A percentile compares a stretch with the other conserved stretches of the same genome.
Conservation (phyloP, 768 basidiomycete genomes). For the Russula sp. region DNA sequence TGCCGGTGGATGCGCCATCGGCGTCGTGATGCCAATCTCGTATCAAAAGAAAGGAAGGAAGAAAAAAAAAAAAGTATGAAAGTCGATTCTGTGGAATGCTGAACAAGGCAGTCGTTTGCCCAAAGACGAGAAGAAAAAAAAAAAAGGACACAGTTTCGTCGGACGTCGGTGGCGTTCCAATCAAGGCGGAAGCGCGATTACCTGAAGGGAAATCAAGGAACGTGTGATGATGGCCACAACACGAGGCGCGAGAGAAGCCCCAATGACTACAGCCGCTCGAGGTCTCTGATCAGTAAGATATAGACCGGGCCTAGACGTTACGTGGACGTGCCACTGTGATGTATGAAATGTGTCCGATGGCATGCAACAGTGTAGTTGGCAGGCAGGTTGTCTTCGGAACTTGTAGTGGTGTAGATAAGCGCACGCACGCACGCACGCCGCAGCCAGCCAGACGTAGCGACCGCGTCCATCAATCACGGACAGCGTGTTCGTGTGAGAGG, state of each 20-base stretch:
- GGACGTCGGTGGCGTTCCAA: constrained; percentile 7
- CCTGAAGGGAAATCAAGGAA: constrained; percentile 18
- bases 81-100: not conserved
- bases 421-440: too few relatives aligned
- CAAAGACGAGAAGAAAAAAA: constrained; percentile 5
- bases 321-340: constrained; percentile 11
- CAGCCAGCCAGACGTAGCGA: not conserved
- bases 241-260: constrained; percentile 5
- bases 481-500: too few relatives aligned
- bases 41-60: not conserved
- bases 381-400: not conserved
- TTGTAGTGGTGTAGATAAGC: too few relatives aligned
- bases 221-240: constrained; percentile 21
- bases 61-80: not conserved
- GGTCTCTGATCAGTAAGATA: not conserved
- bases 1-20: constrained; percentile 1
- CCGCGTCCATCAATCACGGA: not conserved
- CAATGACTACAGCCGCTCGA: not conserved
- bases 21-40: not conserved
- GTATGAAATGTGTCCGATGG: not conserved
- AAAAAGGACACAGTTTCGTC: not conserved
- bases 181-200: constrained; percentile 1
- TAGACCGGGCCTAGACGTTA: constrained; percentile 16
- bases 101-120: constrained; percentile 2
- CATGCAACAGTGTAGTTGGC: not conserved